A percentile compares a stretch with the other conserved stretches of the same genome.
phyloP scores from a whole-genome alignment of 805 yeast species.

The Ogataea corticis region DNA sequence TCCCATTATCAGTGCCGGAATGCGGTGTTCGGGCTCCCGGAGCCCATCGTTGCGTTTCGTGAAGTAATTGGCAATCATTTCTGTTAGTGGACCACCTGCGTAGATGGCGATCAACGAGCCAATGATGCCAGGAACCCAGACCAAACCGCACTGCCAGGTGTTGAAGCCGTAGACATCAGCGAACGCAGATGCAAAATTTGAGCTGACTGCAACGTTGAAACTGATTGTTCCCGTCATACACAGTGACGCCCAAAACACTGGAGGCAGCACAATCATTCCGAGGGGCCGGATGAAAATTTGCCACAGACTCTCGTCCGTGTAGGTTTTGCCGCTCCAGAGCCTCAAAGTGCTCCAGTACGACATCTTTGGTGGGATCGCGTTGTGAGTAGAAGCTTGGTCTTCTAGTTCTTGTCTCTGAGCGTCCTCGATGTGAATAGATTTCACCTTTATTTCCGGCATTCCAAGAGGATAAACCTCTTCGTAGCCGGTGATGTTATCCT shows the following conservation, averaged over 20 bases:
- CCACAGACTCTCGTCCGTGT: conserved; percentile 9
- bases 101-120: conserved; percentile 9
- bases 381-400: background rate
- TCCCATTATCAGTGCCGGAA: conserved; percentile 10
- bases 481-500: conserved; percentile 6
- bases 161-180: conserved; percentile 4
- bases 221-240: conserved; percentile 11
- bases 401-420: conserved; percentile 2
- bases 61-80: conserved; percentile 8
- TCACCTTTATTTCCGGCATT: conserved; percentile 7
- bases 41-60: conserved; percentile 11
- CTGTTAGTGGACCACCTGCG: conserved; percentile 10
- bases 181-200: conserved; percentile 9
- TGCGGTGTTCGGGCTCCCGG: conserved; percentile 11
- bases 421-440: conserved; percentile 6
- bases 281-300: conserved; percentile 10
- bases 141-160: conserved; percentile 10
- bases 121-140: conserved; percentile 10
- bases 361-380: background rate
- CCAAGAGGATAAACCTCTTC: conserved; percentile 10
- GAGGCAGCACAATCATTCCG: conserved; percentile 11
- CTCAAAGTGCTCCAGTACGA: conserved; percentile 2
- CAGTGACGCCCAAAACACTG: conserved; percentile 10
- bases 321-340: conserved; percentile 6
- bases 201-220: conserved; percentile 11